Base-by-base conservation (phyloP, 306 rosid species). In the Psophocarpus tetragonolobus region DNA sequence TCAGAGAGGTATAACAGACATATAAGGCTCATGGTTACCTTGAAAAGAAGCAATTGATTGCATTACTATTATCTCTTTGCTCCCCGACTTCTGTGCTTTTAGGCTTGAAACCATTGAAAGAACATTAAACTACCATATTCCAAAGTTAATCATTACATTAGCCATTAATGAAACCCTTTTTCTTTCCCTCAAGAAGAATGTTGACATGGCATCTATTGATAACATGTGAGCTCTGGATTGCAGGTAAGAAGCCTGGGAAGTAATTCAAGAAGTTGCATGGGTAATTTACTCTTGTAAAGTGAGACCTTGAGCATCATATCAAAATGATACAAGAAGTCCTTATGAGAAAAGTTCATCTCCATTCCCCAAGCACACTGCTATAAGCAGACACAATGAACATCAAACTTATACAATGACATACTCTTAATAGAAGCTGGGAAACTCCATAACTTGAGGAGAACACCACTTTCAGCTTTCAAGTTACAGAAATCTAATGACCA, bases 1-100 rank as follows among this genome's bases (percentile, higher is more conserved):
- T 75, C 90, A 90, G 56, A 89, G 83, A 90, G 98, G 97, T 94
- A 89, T 61, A 35, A 26, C 23, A 20, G 5, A 7, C 80, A 56
- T 44, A 67, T 6, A 32, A 42, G 61, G 71, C 33, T 35, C 9
- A 44, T 20, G 5, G 8, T 65, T 71, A 44, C 20, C 41, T 44
- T 45, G 56, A 24, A 73, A 76, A 71, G 38, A 45, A 32, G 72
- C 68, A 14, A 27, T 58, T 67, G 24, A 57, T 68, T 57, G 20
- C 33, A 30, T 68, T 51, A 10, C 23, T 35, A 35, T 53, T 30
- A 23, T 53, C 0, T 62, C 15, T 61, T 1, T 50, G 21, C 44
- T 74, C 54, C 47, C 33, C 36, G 47, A 36, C 54, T 51, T 62
- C 53, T 58, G 60, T 51, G 30, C 63, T 12, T 30, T 30, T 62